These are phyloP conservation scores for Aureobasidium melanogenum DNA, from an alignment of 2,329 filamentous ascomycete species.

Conservation along the genomic window DNA sequence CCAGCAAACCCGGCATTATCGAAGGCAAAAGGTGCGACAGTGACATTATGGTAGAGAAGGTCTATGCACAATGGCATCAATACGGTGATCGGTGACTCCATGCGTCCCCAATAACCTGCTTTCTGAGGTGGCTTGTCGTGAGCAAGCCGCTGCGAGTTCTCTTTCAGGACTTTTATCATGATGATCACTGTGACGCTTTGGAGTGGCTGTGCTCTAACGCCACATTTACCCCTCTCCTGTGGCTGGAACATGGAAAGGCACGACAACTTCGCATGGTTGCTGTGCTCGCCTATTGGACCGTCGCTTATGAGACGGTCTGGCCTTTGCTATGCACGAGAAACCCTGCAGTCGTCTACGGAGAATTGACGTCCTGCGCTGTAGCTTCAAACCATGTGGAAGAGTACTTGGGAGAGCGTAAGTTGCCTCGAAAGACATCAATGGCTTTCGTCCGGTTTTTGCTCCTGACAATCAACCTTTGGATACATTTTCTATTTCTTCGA, in stretches of 20 bases:
- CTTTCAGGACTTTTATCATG: neutral
- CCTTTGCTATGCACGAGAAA: neutral
- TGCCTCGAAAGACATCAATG: neutral
- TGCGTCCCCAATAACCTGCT: neutral
- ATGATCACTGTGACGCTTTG: neutral
- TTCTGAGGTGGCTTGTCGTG: neutral
- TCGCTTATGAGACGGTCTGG: neutral
- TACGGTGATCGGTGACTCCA: conserved; percentile 2
- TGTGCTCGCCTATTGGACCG: neutral
- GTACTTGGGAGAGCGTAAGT: neutral
- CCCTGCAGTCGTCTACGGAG: neutral
- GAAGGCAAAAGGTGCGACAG: neutral
- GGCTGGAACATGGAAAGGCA: neutral
- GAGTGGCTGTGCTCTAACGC: conserved; percentile 5
- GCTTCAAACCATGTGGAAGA: neutral
- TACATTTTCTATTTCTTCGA: neutral
- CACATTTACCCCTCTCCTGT: conserved; percentile 8
- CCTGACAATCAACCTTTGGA: neutral
- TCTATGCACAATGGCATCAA: conserved; percentile 11
- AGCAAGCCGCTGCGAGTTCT: neutral
- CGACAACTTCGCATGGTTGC: neutral
- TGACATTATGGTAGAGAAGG: neutral
- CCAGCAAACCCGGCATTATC: neutral
- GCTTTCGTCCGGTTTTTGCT: neutral
- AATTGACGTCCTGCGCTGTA: conserved; percentile 3